Base-by-base conservation (phyloP, 129 eudicot species). In the Tagetes erecta region DNA sequence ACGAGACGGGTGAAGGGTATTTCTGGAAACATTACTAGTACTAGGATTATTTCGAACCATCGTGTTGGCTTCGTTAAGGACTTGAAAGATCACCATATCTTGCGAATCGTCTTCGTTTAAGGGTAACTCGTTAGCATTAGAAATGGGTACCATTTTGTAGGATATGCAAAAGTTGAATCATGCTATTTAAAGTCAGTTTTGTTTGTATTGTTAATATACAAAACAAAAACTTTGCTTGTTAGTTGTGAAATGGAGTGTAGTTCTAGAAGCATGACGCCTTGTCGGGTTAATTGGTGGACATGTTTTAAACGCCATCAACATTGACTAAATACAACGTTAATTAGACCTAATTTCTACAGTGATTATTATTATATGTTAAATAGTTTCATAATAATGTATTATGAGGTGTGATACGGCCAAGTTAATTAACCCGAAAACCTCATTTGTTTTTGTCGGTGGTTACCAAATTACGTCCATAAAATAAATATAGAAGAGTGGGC, bases 101-200 rank as follows among this genome's bases (percentile, higher is more conserved):
- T 89, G 92, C 20, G 96, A 89, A 52, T 87, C 96, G 51, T 89
- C 81, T 57, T 89, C 96, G 51, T 89, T 89, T 7, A 89, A 72
- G 58, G 96, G 96, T 57, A 89, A 71, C 66, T 89, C 88, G 10
- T 39, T 76, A 9, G 41, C 35, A 20, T 80, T 80, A 20, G 83
- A 20, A 27, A 81, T 33, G 62, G 72, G 83, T 30, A 50, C 80
- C 89, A 87, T 87, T 62, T 3, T 34, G 33, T 60, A 1, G 10
- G 4, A 76, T 62, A 8, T 34, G n/a, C 64, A 60, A 6, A 63
- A 1, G 72, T 51, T 71, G 42, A 35, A 78, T 64, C 35, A 20
- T 52, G 1, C 34, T 71, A 78, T 78, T 50, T 79, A 64, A 71
- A 38, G 77, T 53, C 27, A 41, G 77, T 20, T 52, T 74, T 78